Evolutionary conservation across 495 filamentous ascomycete species (phyloP).

Genomic region (Cudoniella acicularis): DNA sequence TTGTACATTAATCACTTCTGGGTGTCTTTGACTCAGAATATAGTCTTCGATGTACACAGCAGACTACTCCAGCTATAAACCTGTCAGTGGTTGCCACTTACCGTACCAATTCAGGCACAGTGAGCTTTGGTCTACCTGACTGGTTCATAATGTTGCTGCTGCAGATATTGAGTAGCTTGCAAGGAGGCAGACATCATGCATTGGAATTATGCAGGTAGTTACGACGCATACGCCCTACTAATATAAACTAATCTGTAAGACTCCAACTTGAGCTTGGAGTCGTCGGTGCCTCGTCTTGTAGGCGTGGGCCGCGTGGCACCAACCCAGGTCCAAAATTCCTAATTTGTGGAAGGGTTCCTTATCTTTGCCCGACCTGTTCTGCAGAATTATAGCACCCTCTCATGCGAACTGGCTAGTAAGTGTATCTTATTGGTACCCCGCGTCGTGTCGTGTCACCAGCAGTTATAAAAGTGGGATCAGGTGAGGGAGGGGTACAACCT

Average conservation of each 20-base stretch:
- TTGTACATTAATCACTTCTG: too few relatives aligned
- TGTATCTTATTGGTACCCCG: neutral
- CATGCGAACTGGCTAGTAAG: neutral
- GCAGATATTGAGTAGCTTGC: constrained; percentile 1
- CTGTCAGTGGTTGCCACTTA: neutral
- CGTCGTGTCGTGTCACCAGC: too few relatives aligned
- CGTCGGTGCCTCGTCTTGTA: neutral
- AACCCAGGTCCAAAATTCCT: neutral
- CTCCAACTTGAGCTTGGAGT: neutral
- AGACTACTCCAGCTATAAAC: neutral
- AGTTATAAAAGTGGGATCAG: too few relatives aligned
- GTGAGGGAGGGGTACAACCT: too few relatives aligned
- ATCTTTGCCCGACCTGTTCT: neutral
- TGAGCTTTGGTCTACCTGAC: neutral
- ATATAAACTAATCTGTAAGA: neutral
- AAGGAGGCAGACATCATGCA: constrained; percentile 4
- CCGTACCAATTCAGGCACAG: neutral
- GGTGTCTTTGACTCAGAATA: too few relatives aligned
- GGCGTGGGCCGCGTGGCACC: neutral
- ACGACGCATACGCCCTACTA: neutral
- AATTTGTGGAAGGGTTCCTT: neutral
- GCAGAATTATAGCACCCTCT: neutral
- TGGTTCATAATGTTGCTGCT: neutral
- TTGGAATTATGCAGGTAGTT: too few relatives aligned
- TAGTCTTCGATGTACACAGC: too few relatives aligned